Percentiles rank a stretch among this genome's conserved stretches.
Evolutionary conservation across 2,329 filamentous ascomycete species (phyloP).

Genomic region (Diaporthe ampelina): DNA sequence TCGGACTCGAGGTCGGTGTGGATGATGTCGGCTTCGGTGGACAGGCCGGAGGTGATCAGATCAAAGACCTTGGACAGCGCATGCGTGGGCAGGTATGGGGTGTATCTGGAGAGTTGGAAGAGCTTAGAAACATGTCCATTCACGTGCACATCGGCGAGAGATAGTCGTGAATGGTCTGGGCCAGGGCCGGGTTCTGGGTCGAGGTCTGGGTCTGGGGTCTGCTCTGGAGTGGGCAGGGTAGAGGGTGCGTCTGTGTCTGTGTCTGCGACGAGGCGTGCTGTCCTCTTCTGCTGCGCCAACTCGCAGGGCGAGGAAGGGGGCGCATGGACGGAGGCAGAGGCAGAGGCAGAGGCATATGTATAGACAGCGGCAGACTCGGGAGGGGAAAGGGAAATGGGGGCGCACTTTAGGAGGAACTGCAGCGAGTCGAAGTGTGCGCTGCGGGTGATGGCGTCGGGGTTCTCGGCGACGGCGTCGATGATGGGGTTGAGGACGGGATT

Average conservation of each 20-base stretch:
- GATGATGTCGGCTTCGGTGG: constrained; percentile 86
- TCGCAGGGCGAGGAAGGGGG: neutral
- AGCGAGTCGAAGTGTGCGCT: constrained; percentile 89
- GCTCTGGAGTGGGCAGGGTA: constrained; percentile 38
- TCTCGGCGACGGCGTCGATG: constrained; percentile 91
- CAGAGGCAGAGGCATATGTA: neutral
- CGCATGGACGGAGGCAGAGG: neutral
- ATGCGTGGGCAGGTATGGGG: constrained; percentile 82
- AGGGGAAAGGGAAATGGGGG: constrained; percentile 64
- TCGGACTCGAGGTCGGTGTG: constrained; percentile 91
- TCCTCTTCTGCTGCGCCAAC: neutral
- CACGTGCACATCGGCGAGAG: constrained; percentile 43
- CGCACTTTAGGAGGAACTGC: constrained; percentile 97
- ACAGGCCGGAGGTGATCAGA: constrained; percentile 86
- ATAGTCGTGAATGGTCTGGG: neutral
- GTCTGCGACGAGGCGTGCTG: neutral
- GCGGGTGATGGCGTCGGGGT: constrained; percentile 87
- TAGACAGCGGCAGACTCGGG: constrained; percentile 35
- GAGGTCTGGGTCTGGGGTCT: constrained; percentile 42
- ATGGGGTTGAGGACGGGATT: constrained; percentile 92
- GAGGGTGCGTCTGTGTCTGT: constrained; percentile 6
- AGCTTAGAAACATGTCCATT: constrained; percentile 72
- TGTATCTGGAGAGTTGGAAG: constrained; percentile 79
- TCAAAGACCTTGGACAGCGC: constrained; percentile 94
- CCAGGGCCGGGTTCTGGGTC: constrained; percentile 37